Base-by-base conservation (phyloP, 108 stramenopile species). In the Aurantiochytrium sp. region DNA sequence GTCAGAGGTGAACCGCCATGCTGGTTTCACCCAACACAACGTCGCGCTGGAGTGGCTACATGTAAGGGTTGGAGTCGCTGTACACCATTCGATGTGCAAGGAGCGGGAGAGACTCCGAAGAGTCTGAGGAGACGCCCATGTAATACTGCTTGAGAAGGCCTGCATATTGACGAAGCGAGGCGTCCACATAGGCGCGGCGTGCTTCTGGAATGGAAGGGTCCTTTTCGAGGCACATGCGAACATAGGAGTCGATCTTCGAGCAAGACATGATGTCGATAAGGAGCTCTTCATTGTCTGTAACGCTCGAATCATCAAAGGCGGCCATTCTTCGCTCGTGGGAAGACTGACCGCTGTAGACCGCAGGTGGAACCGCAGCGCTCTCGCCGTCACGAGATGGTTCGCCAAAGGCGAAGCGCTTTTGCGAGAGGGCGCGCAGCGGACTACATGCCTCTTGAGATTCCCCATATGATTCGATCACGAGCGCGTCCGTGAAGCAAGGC, bases 151-250 rank as follows among this genome's bases (percentile, higher is more conserved):
- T 53, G 49, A 83, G 51, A 53, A 83, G 45, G 51, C 49, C 28
- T 16, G 76, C 76, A 35, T 83, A 83, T 45, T 83, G 76, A 2
- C 76, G 76, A 12, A 83, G 45, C 28, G 76, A 83, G 51, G 76
- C 45, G 28, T 83, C 76, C 16, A 83, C 28, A 2, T 83, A 83
- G n/a, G 76, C 2, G 49, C 76, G 76, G 23, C 76, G 19, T 6
- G 44, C 76, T 23, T 83, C 76, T 53, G 76, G 76, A 45, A 83
- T 83, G 45, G 76, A n/a, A 6, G 76, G 76, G 76, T 83, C 76
- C 76, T 83, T 83, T 12, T 83, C 76, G 49, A 83, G 51, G 28
- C 76, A 83, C 76, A 83, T 83, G 76, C 76, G 76, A 43, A 83
- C 76, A 35, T 53, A 83, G 0, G 76, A 47, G 76, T 83, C 76